Percentiles rank a stretch among this genome's conserved stretches.
Conservation (phyloP, 164 flowering plant species). For the Magnolia sinica region DNA sequence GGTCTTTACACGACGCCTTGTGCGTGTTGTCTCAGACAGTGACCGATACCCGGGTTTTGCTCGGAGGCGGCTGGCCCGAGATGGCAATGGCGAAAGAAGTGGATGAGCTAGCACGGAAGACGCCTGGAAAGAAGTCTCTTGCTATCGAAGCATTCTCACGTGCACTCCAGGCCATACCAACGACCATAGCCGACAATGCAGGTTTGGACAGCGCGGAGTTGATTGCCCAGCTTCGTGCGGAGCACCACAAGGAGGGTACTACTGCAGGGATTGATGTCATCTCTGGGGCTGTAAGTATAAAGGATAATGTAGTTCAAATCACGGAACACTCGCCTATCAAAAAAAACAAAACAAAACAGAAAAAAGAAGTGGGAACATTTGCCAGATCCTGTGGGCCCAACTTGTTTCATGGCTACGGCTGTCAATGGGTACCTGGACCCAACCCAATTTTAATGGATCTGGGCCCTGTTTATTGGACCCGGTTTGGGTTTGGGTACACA, state of each 20-base stretch:
- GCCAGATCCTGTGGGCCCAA: too few species aligned
- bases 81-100: slow-evolving; percentile 98
- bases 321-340: too few species aligned
- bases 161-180: slow-evolving; percentile 86
- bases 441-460: too few species aligned
- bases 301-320: neutral
- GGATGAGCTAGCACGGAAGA: slow-evolving; percentile 84
- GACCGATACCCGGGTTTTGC: slow-evolving; percentile 79
- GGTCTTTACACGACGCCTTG: slow-evolving; percentile 95
- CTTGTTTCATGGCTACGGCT: too few species aligned
- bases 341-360: too few species aligned
- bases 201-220: slow-evolving; percentile 97
- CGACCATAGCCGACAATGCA: slow-evolving; percentile 94
- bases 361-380: too few species aligned
- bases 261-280: slow-evolving; percentile 92
- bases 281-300: slow-evolving; percentile 73
- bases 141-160: slow-evolving; percentile 94
- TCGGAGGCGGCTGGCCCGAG: slow-evolving; percentile 99
- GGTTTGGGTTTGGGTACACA: neutral
- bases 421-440: too few species aligned
- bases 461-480: too few species aligned
- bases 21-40: slow-evolving; percentile 98
- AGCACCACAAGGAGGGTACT: slow-evolving; percentile 83
- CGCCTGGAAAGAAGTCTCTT: slow-evolving; percentile 95
- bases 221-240: slow-evolving; percentile 91